Evolutionary conservation across 257 asterid genomes (phyloP).

Genomic region (Salvia splendens): DNA sequence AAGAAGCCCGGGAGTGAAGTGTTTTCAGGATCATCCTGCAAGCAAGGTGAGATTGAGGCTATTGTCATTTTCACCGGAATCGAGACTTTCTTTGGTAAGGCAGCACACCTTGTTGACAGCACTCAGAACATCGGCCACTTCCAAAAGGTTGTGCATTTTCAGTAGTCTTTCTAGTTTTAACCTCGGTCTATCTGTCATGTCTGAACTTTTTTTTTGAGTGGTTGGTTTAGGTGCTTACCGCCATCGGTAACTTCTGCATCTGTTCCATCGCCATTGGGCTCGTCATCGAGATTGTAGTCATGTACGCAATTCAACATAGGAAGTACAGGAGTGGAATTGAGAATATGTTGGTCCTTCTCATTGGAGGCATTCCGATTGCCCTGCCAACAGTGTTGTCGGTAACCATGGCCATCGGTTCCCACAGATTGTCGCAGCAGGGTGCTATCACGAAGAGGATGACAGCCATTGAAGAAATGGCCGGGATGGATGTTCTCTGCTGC

Average conservation of each 20-base stretch:
- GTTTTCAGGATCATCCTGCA: conserved; percentile 82
- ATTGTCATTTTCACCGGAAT: conserved; percentile 81
- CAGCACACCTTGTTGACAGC: conserved; percentile 87
- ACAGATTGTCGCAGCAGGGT: conserved; percentile 76
- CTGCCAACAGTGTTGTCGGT: conserved; percentile 90
- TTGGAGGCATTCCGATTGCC: conserved; percentile 91
- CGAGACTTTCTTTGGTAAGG: conserved; percentile 82
- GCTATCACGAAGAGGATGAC: conserved; percentile 95
- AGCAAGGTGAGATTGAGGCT: conserved; percentile 88
- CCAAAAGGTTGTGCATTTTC: conserved; percentile 52
- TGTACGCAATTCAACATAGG: conserved; percentile 77
- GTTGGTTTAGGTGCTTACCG: conserved; percentile 57
- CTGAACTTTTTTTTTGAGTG: neutral
- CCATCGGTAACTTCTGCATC: conserved; percentile 83
- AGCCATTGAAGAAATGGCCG: conserved; percentile 91
- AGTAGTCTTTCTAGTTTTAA: neutral
- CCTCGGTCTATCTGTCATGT: neutral
- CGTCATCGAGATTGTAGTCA: conserved; percentile 59
- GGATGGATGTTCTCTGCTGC: conserved; percentile 91
- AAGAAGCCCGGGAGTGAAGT: conserved; percentile 61
- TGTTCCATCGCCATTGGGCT: conserved; percentile 71
- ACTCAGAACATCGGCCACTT: conserved; percentile 82
- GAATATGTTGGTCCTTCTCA: conserved; percentile 68
- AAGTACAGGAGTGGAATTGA: conserved; percentile 70
- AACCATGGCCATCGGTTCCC: conserved; percentile 92